Conservation (phyloP, 495 filamentous ascomycete species). For the Podospora tetraspora region DNA sequence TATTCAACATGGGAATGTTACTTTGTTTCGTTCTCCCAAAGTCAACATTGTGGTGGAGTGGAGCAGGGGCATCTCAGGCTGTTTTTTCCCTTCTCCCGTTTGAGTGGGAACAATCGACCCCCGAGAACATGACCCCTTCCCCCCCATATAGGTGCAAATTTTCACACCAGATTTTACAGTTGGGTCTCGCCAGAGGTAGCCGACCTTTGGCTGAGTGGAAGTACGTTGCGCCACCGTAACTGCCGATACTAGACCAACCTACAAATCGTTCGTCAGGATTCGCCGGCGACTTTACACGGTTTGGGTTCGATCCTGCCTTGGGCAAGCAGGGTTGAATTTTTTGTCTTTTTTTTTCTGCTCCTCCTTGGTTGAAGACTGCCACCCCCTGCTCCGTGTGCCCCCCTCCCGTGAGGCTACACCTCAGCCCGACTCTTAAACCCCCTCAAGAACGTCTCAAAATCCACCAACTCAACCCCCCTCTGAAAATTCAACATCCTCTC, state of each 20-base stretch:
- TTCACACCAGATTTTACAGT: neutral
- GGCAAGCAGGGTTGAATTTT: neutral
- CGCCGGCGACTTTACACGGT: neutral
- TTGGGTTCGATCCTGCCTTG: neutral
- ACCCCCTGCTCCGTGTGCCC: too few species aligned
- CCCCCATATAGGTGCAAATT: neutral
- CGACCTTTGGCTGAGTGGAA: too few species aligned
- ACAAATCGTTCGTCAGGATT: neutral
- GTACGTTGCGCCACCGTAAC: too few species aligned
- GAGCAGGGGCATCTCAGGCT: neutral
- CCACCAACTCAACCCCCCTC: constrained; percentile 37
- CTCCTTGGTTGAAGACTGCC: too few species aligned
- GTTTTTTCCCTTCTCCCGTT: too few species aligned
- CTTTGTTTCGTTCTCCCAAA: too few species aligned
- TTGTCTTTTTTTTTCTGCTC: neutral
- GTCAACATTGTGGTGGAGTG: too few species aligned
- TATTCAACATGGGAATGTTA: too few species aligned
- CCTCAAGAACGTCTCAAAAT: constrained; percentile 39
- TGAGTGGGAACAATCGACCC: too few species aligned
- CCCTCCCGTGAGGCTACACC: too few species aligned
- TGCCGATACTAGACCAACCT: too few species aligned
- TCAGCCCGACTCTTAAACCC: neutral
- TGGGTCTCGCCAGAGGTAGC: neutral
- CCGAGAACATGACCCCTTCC: neutral
- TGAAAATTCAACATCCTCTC: constrained; percentile 44